Conservation (phyloP, 768 basidiomycete species). For the Mycena rebaudengoi region DNA sequence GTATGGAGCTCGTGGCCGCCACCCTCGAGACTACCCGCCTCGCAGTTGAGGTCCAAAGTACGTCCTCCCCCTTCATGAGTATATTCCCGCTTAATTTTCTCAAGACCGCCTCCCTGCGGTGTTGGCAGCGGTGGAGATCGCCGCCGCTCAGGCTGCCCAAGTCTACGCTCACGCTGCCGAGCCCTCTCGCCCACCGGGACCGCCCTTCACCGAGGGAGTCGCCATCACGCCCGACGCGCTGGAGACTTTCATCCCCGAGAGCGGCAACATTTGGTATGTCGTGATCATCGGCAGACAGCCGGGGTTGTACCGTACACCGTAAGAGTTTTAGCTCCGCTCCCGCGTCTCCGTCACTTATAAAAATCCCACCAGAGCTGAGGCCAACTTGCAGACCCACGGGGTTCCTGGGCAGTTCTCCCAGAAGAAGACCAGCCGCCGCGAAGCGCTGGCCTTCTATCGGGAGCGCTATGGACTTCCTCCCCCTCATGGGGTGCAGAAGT, state of each 20-base stretch:
- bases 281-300: constrained; percentile 3
- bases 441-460: background rate
- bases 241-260: background rate
- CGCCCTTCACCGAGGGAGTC: background rate
- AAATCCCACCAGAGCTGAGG: background rate
- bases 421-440: background rate
- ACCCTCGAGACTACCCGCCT: background rate
- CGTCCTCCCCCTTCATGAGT: too few relatives aligned
- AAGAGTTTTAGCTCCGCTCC: background rate
- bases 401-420: background rate
- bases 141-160: background rate
- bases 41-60: background rate
- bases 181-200: background rate
- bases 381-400: background rate
- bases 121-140: background rate
- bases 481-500: background rate
- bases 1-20: too few relatives aligned
- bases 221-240: background rate
- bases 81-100: background rate
- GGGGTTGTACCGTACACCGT: background rate
- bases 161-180: background rate
- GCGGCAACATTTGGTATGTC: constrained; percentile 5
- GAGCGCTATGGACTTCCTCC: background rate
- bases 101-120: background rate
- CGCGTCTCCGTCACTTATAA: background rate